Percentiles rank a stretch among this genome's conserved stretches.
These are phyloP conservation scores for Nyssa sinensis DNA, from an alignment of 148 eudicot genomes.

Conservation along the genomic window DNA sequence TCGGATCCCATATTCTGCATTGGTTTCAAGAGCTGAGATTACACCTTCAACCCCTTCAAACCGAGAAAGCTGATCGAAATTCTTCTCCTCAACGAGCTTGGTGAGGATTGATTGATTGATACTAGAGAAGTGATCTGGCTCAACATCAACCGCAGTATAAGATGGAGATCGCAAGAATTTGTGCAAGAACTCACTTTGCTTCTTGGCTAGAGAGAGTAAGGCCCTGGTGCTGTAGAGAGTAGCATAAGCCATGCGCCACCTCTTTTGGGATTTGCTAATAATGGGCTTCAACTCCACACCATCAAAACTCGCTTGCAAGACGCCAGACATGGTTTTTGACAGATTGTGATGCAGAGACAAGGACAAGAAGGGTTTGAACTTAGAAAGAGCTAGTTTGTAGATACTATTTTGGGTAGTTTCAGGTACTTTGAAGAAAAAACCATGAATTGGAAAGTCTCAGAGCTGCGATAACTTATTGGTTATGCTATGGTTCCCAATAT, in stretches of 20 bases:
- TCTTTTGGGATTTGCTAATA: no score
- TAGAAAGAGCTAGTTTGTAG: no score
- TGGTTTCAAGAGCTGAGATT: background rate
- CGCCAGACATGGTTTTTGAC: no score
- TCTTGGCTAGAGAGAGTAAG: background rate
- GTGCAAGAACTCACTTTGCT: background rate
- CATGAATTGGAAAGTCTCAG: no score
- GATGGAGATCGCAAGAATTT: background rate
- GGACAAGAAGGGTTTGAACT: no score
- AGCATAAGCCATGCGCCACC: background rate
- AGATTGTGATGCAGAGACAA: no score
- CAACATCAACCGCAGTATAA: background rate
- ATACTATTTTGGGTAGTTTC: no score
- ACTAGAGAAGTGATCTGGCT: background rate
- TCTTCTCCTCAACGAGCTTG: background rate
- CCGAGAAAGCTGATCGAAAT: background rate
- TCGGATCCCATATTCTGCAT: background rate
- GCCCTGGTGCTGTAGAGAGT: background rate
- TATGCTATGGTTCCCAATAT: no score
- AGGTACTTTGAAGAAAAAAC: no score
- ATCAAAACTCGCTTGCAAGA: no score
- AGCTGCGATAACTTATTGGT: no score
- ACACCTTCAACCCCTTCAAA: background rate
- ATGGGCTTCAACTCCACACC: no score
- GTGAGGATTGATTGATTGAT: background rate